Evolutionary conservation across 176 grass and related monocot species (phyloP).

Genomic region (Rhipidocladum racemiflorum): DNA sequence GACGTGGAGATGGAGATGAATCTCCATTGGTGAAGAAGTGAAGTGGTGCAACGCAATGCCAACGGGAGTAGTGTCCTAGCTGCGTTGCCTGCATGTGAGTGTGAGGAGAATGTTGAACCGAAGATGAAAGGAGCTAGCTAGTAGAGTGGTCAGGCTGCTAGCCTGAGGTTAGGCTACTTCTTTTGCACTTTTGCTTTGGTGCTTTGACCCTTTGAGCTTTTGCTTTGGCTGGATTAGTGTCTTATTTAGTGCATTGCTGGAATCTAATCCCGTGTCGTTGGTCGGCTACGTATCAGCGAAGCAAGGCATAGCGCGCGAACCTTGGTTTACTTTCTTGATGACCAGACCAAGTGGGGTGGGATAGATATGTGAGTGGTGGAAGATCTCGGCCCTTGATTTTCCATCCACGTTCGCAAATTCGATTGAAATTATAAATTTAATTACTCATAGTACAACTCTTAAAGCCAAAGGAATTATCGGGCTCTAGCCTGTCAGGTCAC

Average conservation of each 20-base stretch:
- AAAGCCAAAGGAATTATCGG: too few relatives aligned
- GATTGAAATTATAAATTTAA: too few relatives aligned
- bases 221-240: conserved; percentile 25
- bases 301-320: conserved; percentile 13
- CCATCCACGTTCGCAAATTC: too few relatives aligned
- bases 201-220: conserved; percentile 35
- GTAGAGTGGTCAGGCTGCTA: background rate
- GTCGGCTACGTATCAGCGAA: conserved; percentile 11
- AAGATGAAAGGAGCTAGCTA: background rate
- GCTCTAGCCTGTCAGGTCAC: too few relatives aligned
- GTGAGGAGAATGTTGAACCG: background rate
- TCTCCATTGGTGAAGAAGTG: conserved; percentile 10
- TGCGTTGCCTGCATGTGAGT: background rate
- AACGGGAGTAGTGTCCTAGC: background rate
- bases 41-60: background rate
- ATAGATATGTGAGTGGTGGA: too few relatives aligned
- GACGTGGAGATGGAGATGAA: conserved; percentile 21
- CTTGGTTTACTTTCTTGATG: background rate
- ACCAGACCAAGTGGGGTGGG: too few relatives aligned
- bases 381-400: too few relatives aligned
- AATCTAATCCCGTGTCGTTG: conserved; percentile 11
- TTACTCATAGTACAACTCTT: too few relatives aligned
- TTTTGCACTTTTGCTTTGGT: conserved; percentile 22
- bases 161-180: background rate
- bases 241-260: conserved; percentile 18